Evolutionary conservation across 495 filamentous ascomycete genomes (phyloP).

Genomic region (Aspergillus coremiiformis): DNA sequence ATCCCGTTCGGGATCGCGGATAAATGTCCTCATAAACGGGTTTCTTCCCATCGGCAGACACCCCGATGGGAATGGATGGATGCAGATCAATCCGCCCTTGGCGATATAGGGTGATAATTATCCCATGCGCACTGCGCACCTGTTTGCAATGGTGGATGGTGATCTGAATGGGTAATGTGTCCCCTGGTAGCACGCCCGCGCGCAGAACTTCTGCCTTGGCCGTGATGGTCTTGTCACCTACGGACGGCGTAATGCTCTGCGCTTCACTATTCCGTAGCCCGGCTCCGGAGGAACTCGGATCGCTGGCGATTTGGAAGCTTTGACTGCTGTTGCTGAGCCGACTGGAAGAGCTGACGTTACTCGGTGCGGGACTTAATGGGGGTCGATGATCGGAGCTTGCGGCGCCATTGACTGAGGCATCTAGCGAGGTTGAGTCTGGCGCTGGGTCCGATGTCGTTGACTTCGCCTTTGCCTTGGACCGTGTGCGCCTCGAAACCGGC

Average conservation of each 20-base stretch:
- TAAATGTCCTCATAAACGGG: slow-evolving; percentile 75
- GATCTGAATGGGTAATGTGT: slow-evolving; percentile 71
- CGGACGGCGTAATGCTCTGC: slow-evolving; percentile 34
- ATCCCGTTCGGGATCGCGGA: slow-evolving; percentile 62
- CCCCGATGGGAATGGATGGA: slow-evolving; percentile 58
- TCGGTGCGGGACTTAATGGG: slow-evolving; percentile 51
- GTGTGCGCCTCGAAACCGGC: slow-evolving; percentile 53
- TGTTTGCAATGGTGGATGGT: slow-evolving; percentile 77
- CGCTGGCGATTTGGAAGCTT: slow-evolving; percentile 41
- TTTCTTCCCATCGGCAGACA: slow-evolving; percentile 54
- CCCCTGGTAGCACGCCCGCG: slow-evolving; percentile 80
- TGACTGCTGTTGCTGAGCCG: slow-evolving; percentile 51
- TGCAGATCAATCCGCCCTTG: slow-evolving; percentile 87
- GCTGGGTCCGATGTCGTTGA: slow-evolving; percentile 27
- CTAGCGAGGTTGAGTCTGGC: slow-evolving; percentile 31
- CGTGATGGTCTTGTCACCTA: slow-evolving; percentile 63
- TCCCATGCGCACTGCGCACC: slow-evolving; percentile 82
- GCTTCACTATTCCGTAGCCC: slow-evolving; percentile 37
- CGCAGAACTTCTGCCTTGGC: slow-evolving; percentile 77
- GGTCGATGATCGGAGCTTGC: slow-evolving; percentile 23
- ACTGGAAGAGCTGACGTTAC: slow-evolving; percentile 59
- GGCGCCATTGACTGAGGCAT: slow-evolving; percentile 24
- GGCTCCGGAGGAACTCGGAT: slow-evolving; percentile 32
- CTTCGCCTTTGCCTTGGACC: slow-evolving; percentile 37
- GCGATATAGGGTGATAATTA: slow-evolving; percentile 88